Base-by-base conservation (phyloP, 2,329 filamentous ascomycete species). In the Fusarium annulatum region DNA sequence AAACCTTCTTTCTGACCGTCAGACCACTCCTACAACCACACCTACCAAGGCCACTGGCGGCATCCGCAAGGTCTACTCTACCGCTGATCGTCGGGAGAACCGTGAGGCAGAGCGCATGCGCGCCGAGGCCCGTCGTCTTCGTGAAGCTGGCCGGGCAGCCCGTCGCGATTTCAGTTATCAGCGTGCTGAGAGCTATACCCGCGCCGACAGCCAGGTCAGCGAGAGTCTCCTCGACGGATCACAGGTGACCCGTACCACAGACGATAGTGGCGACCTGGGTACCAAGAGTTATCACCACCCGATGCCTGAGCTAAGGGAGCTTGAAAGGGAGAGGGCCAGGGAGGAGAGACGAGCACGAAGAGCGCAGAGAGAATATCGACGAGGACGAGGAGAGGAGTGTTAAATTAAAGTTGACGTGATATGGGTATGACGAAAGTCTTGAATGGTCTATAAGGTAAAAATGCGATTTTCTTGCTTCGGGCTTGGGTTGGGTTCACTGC, bases 41-140 rank as follows among this genome's bases (percentile, higher is more conserved):
- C 88, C 88, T 0, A 85, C 72, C 23, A 73, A 76, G 61, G 34
- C 79, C 53, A 69, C 68, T 38, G 83, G 80, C 51, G 87, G 87
- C 57, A 91, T 91, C 76, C 85, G 89, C 72, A 90, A 91, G 82
- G 89, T 91, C 38, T 90, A 91, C 83, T 90, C 88, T 43, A 87
- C 86, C 3, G 87, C 88, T 15, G 88, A 90, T 80, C 87, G 87
- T 75, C 88, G 83, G 58, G 85, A 83, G 33, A 80, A 81, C 56
- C 85, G 87, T 43, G 88, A 90, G 79, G 78, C 84, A 36, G 88
- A 91, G 76, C 85, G 86, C 23, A 83, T 89, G 71, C 86, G 88
- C 41, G 84, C 86, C 53, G 90, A 91, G 81, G 89, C 89, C 1
- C 82, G 85, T 26, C 85, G 85, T 43, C 81, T 89, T n/a, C 85